These are phyloP conservation scores for Tolypocladium album DNA, from an alignment of 2,329 filamentous ascomycete genomes.

Conservation along the genomic window DNA sequence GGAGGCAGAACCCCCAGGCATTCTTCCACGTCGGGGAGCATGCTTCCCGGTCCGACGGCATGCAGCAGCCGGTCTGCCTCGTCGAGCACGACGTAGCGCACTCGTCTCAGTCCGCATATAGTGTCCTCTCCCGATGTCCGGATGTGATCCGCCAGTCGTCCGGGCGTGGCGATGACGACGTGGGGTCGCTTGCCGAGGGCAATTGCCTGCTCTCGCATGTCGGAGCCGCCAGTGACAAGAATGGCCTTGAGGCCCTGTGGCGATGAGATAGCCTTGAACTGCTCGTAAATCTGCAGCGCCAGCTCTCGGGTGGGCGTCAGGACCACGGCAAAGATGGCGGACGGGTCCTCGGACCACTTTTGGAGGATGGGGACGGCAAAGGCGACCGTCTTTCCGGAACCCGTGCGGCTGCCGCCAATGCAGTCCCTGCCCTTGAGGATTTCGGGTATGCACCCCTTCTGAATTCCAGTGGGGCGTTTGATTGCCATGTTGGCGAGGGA, in stretches of 20 bases:
- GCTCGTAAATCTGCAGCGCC: slow-evolving; percentile 91
- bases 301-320: slow-evolving; percentile 87
- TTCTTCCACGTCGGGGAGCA: slow-evolving; percentile 89
- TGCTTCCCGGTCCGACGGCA: slow-evolving; percentile 63
- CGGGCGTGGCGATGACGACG: slow-evolving; percentile 88
- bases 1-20: slow-evolving; percentile 76
- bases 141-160: slow-evolving; percentile 88
- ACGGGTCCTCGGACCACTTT: slow-evolving; percentile 84
- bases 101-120: slow-evolving; percentile 65
- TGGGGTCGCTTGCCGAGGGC: slow-evolving; percentile 75
- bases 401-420: slow-evolving; percentile 88
- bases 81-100: slow-evolving; percentile 82
- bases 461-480: slow-evolving; percentile 80
- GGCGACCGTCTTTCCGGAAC: slow-evolving; percentile 94
- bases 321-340: slow-evolving; percentile 80
- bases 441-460: slow-evolving; percentile 84
- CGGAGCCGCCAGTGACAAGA: slow-evolving; percentile 83
- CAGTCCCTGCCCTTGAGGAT: slow-evolving; percentile 87
- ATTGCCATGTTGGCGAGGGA: slow-evolving; percentile 73
- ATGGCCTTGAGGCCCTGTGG: slow-evolving; percentile 79
- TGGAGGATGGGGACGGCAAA: slow-evolving; percentile 93
- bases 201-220: slow-evolving; percentile 87
- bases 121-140: slow-evolving; percentile 86
- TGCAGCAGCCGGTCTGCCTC: slow-evolving; percentile 87
- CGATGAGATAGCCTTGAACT: slow-evolving; percentile 85